Conservation (phyloP, 495 filamentous ascomycete genomes). For the Penicillium cosmopolitanum region DNA sequence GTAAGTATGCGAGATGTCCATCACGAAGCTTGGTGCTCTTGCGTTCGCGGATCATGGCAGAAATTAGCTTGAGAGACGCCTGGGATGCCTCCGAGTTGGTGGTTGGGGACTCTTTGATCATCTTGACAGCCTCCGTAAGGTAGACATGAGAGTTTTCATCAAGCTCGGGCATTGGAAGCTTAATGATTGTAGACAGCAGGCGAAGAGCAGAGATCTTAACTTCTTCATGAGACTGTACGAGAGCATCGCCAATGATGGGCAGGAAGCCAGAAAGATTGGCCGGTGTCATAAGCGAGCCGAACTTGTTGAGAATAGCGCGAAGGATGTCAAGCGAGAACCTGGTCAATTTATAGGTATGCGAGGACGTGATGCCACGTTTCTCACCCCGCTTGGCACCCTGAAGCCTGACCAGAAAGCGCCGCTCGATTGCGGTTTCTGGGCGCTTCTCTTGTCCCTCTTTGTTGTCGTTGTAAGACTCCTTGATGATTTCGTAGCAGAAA, state of each 20-base stretch:
- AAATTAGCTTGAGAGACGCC: conserved; percentile 82
- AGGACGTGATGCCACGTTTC: conserved; percentile 66
- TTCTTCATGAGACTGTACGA: conserved; percentile 83
- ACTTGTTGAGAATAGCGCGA: conserved; percentile 77
- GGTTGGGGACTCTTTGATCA: conserved; percentile 73
- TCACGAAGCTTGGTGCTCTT: conserved; percentile 75
- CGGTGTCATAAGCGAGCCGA: conserved; percentile 75
- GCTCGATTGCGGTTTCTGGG: conserved; percentile 59
- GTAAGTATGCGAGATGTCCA: conserved; percentile 77
- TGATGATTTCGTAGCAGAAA: conserved; percentile 92
- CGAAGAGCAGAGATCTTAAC: conserved; percentile 83
- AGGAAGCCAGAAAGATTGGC: conserved; percentile 81
- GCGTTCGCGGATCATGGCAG: conserved; percentile 82
- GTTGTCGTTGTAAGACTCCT: conserved; percentile 73
- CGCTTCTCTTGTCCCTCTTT: conserved; percentile 38
- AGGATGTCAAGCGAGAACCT: conserved; percentile 87
- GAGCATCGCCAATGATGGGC: conserved; percentile 82
- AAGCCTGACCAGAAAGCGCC: conserved; percentile 74
- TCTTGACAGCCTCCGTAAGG: conserved; percentile 77
- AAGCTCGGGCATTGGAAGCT: conserved; percentile 74
- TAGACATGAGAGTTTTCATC: conserved; percentile 75
- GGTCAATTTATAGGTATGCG: conserved; percentile 79
- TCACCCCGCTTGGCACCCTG: conserved; percentile 71
- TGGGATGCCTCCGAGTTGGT: conserved; percentile 82
- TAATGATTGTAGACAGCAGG: conserved; percentile 80